These are phyloP conservation scores for Mortierella claussenii DNA, from an alignment of 192 early-diverging fungal genomes.

Conservation along the genomic window DNA sequence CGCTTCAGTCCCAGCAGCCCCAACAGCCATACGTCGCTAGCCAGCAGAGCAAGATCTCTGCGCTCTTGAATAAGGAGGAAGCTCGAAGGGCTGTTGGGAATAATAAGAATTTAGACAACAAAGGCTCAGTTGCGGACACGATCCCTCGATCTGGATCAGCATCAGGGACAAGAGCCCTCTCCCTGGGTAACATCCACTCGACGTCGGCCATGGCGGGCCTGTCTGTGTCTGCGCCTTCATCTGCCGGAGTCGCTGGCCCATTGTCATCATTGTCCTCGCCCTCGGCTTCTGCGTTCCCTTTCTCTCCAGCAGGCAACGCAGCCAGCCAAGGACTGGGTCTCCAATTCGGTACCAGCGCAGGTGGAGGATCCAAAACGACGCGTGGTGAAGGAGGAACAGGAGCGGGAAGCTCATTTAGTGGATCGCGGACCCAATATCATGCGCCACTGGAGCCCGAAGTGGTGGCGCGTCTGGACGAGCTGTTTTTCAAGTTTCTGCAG, in stretches of 20 bases:
- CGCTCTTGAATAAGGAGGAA: slow-evolving; percentile 1
- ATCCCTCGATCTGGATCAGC: too few species aligned
- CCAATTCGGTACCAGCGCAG: neutral
- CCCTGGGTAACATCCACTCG: slow-evolving; percentile 10
- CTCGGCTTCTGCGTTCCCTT: neutral
- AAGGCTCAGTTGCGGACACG: too few species aligned
- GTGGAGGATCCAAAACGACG: neutral
- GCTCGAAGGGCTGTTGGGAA: neutral
- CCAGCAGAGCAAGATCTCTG: slow-evolving; percentile 7
- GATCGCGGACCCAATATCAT: slow-evolving; percentile 54
- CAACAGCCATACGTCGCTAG: neutral
- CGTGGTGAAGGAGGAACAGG: neutral
- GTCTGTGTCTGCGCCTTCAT: slow-evolving; percentile 5
- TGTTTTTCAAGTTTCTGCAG: slow-evolving; percentile 75
- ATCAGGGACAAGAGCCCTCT: neutral
- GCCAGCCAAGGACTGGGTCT: neutral
- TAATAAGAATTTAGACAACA: neutral
- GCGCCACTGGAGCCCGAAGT: slow-evolving; percentile 58
- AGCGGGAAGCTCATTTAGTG: neutral
- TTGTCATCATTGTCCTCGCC: slow-evolving; percentile 15
- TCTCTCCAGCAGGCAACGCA: neutral
- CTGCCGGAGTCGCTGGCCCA: neutral
- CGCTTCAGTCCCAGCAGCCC: neutral
- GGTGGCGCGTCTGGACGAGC: slow-evolving; percentile 64
- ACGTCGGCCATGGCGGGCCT: neutral